Evolutionary conservation across 2,329 filamentous ascomycete species (phyloP).

Genomic region (Fusarium sp.): DNA sequence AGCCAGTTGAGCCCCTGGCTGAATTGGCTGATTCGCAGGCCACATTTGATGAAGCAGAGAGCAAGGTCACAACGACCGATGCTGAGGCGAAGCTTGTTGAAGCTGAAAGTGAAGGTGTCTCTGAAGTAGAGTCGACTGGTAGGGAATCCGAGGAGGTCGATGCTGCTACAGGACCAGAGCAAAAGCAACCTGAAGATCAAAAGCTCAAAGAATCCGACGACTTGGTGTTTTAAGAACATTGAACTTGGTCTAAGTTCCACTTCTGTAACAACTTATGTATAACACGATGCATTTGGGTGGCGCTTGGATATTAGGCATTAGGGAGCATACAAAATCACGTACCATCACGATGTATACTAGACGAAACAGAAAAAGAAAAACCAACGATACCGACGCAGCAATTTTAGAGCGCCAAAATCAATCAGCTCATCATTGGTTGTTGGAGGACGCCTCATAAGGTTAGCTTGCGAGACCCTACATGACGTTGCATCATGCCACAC

Average conservation of each 20-base stretch:
- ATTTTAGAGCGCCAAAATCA: neutral
- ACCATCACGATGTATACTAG: constrained; percentile 30
- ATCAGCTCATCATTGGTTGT: neutral
- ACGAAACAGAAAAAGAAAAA: neutral
- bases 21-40: neutral
- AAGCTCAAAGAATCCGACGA: constrained; percentile 18
- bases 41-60: neutral
- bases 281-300: constrained; percentile 35
- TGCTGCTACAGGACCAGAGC: constrained; percentile 1
- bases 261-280: constrained; percentile 38
- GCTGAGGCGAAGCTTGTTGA: neutral
- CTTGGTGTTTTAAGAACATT: constrained; percentile 26
- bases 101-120: neutral
- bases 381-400: constrained; percentile 1
- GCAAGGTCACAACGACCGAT: neutral
- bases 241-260: neutral
- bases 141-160: constrained; percentile 7
- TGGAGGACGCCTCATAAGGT: constrained; percentile 15
- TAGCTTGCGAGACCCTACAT: constrained; percentile 34
- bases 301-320: constrained; percentile 22
- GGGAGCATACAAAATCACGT: constrained; percentile 15
- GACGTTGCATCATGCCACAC: constrained; percentile 16
- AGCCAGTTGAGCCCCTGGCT: neutral
- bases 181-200: constrained; percentile 15
- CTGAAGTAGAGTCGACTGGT: neutral